Conservation (phyloP, 768 basidiomycete species). For the Kwoniella dejecticola region DNA sequence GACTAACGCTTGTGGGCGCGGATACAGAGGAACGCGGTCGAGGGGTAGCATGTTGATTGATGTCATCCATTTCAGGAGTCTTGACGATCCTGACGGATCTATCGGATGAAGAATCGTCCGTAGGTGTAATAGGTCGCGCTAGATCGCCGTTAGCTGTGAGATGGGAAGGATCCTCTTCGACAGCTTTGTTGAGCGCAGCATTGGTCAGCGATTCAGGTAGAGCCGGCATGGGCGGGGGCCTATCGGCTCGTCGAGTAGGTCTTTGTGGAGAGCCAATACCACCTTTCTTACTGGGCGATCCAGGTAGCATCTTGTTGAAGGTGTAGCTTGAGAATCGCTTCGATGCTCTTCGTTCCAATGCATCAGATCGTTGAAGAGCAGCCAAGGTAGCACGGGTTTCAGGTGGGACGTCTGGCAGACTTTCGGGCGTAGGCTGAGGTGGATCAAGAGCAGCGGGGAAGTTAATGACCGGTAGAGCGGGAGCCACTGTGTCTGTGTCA, state of each 20-base stretch:
- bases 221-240: conserved; percentile 45
- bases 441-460: conserved; percentile 24
- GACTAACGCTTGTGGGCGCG: conserved; percentile 59
- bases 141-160: not conserved
- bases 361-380: conserved; percentile 81
- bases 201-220: conserved; percentile 37
- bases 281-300: conserved; percentile 53
- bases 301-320: conserved; percentile 84
- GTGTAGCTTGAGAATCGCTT: conserved; percentile 96
- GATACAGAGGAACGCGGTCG: conserved; percentile 8
- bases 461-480: conserved; percentile 27
- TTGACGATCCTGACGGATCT: conserved; percentile 21
- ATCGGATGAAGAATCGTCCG: conserved; percentile 14
- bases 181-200: conserved; percentile 4
- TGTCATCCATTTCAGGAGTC: conserved; percentile 37
- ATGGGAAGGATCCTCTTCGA: not conserved
- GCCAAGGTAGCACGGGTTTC: conserved; percentile 67
- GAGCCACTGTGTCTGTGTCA: not conserved
- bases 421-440: conserved; percentile 9
- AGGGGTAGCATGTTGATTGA: conserved; percentile 20
- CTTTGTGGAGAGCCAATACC: conserved; percentile 36
- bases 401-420: conserved; percentile 30
- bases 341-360: conserved; percentile 84
- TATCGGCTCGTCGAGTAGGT: conserved; percentile 40
- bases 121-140: conserved; percentile 6